Conservation (phyloP, 192 early-diverging fungal species). For the Linderina pennispora region DNA sequence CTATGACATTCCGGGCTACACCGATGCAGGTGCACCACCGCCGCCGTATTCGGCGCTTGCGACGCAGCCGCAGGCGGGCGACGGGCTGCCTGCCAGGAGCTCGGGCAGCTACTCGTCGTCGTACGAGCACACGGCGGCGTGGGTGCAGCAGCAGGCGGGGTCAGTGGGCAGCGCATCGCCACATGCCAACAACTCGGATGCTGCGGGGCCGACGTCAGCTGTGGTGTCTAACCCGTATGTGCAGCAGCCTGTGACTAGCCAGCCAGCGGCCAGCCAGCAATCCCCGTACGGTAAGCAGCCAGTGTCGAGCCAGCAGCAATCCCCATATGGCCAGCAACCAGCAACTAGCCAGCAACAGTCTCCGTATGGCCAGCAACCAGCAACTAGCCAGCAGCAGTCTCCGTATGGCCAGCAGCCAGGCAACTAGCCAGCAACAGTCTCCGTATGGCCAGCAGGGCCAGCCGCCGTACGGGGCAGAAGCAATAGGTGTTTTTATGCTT, state of each 20-base stretch:
- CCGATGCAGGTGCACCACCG: conserved; percentile 9
- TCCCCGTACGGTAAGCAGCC: too few relatives aligned
- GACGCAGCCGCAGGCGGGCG: background rate
- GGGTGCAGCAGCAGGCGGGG: too few relatives aligned
- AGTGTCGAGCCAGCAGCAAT: background rate
- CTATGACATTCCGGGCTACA: conserved; percentile 33
- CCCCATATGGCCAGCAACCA: too few relatives aligned
- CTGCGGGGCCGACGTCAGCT: conserved; percentile 2
- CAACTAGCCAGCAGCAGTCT: too few relatives aligned
- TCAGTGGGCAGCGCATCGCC: conserved; percentile 21
- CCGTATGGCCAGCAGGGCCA: too few relatives aligned
- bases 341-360: too few relatives aligned
- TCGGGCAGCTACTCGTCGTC: conserved; percentile 45
- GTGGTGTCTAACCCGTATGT: background rate
- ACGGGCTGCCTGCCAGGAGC: background rate
- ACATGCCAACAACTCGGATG: conserved; percentile 29
- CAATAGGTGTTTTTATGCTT: too few relatives aligned
- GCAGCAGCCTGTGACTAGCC: conserved; percentile 3
- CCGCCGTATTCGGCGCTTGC: background rate
- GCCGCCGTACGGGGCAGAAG: too few relatives aligned
- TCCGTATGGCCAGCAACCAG: too few relatives aligned
- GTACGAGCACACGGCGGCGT: conserved; percentile 42
- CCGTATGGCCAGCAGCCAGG: too few relatives aligned
- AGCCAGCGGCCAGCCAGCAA: too few relatives aligned
- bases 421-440: too few relatives aligned